Conservation (phyloP, 2,329 filamentous ascomycete species). For the Sporothrix brunneoviolacea region DNA sequence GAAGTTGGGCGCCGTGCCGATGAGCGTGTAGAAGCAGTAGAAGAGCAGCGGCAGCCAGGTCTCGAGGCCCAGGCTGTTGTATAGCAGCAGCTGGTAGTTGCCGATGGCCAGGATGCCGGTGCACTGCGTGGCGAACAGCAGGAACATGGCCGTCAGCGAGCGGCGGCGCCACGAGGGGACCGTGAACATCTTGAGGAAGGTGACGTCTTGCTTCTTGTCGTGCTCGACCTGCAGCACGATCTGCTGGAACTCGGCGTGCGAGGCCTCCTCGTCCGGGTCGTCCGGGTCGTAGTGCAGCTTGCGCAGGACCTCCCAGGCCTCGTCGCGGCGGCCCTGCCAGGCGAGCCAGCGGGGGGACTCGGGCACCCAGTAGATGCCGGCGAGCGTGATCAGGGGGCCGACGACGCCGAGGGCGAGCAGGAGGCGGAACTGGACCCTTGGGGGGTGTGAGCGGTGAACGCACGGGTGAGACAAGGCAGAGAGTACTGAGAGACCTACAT, state of each 20-base stretch:
- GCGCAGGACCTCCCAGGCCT: slow-evolving; percentile 36
- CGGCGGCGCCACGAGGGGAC: slow-evolving; percentile 8
- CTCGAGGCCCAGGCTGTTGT: neutral
- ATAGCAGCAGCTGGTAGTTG: no score
- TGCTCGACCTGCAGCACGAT: slow-evolving; percentile 13
- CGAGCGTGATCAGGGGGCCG: slow-evolving; percentile 10
- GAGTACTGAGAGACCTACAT: slow-evolving; percentile 1
- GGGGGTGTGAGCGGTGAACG: neutral
- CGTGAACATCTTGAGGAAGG: slow-evolving; percentile 7
- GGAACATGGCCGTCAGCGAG: slow-evolving; percentile 7
- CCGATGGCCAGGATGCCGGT: no score
- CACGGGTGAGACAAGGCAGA: neutral
- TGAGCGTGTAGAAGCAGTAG: no score
- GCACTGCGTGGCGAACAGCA: slow-evolving; percentile 10
- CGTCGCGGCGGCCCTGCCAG: slow-evolving; percentile 59
- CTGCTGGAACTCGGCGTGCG: slow-evolving; percentile 12
- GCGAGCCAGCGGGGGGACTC: slow-evolving; percentile 16
- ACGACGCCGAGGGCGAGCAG: slow-evolving; percentile 3
- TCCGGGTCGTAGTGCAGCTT: slow-evolving; percentile 9
- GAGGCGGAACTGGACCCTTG: slow-evolving; percentile 8
- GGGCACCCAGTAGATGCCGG: slow-evolving; percentile 12
- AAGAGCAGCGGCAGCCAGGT: no score
- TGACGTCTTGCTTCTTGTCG: slow-evolving; percentile 5
- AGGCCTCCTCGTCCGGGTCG: slow-evolving; percentile 8
- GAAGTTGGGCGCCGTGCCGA: no score